Percentiles rank a stretch among this genome's conserved stretches.
Evolutionary conservation across 2,329 filamentous ascomycete genomes (phyloP).

Genomic region (Helminthosporium solani): DNA sequence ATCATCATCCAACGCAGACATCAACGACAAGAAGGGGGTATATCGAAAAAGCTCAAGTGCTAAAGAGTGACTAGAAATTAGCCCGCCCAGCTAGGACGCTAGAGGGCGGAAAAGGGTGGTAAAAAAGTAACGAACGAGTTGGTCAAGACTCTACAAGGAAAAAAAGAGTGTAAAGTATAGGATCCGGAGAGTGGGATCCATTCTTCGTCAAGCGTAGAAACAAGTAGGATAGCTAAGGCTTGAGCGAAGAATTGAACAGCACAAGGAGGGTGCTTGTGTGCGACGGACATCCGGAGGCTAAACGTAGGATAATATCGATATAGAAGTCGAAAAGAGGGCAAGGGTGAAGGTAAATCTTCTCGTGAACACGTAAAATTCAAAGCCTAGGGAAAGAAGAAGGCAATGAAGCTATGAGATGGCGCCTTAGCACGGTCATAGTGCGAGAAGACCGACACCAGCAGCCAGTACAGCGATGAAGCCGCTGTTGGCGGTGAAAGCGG

Average conservation of each 20-base stretch:
- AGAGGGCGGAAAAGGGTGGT: conserved; percentile 14
- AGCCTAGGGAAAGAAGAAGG: conserved; percentile 3
- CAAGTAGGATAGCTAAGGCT: background rate
- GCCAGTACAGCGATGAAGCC: conserved; percentile 32
- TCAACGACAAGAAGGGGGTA: background rate
- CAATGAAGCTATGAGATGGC: conserved; percentile 4
- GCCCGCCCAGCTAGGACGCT: conserved; percentile 7
- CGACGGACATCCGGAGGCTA: background rate
- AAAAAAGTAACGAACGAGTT: conserved; percentile 4
- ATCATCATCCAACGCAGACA: background rate
- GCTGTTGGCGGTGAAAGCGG: conserved; percentile 31
- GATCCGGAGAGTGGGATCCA: background rate
- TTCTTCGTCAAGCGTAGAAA: background rate
- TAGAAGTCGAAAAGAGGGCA: background rate
- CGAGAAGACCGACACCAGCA: conserved; percentile 37
- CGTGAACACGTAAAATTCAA: background rate
- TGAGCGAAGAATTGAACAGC: background rate
- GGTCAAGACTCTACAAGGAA: background rate
- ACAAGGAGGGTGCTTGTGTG: background rate
- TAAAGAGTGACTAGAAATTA: conserved; percentile 14
- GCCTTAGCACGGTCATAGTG: conserved; percentile 29
- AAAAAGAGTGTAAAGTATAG: background rate
- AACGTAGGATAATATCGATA: background rate
- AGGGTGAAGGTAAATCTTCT: background rate
- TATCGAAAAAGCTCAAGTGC: background rate